phyloP scores from a whole-genome alignment of 371 early-diverging fungal species.

The Mortierella sp. region DNA sequence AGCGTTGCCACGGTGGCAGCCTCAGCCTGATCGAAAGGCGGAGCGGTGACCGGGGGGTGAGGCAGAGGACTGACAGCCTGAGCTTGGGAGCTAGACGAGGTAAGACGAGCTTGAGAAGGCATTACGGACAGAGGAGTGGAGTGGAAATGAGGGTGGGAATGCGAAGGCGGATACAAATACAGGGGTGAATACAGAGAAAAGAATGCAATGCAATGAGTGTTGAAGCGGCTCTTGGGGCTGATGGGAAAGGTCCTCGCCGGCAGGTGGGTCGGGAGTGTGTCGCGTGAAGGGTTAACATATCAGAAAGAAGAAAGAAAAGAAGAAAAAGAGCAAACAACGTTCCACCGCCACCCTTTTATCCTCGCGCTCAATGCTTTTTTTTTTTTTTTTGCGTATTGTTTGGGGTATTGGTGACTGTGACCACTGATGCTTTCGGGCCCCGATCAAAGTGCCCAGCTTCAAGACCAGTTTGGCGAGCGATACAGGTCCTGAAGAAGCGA shows the following conservation, averaged over 20 bases:
- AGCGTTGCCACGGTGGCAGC: constrained; percentile 69
- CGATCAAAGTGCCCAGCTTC: too few relatives aligned
- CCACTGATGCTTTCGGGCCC: too few relatives aligned
- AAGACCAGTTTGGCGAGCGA: too few relatives aligned
- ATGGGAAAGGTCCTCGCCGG: constrained; percentile 16
- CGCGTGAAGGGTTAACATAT: constrained; percentile 38
- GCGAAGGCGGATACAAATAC: constrained; percentile 20
- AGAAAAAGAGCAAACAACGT: constrained; percentile 26
- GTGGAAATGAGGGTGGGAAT: not conserved
- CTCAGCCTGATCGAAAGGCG: constrained; percentile 58
- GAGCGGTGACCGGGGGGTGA: constrained; percentile 62
- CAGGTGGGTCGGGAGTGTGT: constrained; percentile 21
- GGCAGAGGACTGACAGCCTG: constrained; percentile 57
- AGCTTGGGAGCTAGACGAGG: constrained; percentile 7
- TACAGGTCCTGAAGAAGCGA: too few relatives aligned
- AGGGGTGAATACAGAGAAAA: constrained; percentile 4
- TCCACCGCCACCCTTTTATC: constrained; percentile 17
- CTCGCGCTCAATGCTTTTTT: not conserved
- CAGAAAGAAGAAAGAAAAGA: constrained; percentile 24
- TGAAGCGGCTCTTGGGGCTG: constrained; percentile 8
- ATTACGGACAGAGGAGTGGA: constrained; percentile 13
- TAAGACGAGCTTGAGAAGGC: constrained; percentile 37
- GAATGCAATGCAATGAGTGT: constrained; percentile 49
- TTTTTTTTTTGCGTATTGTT: constrained; percentile 15
- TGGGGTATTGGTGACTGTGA: not conserved